Evolutionary conservation across 129 eudicot genomes (phyloP), one percentile per base, ranked within the genome.

Genomic region (Saposhnikovia divaricata): DNA sequence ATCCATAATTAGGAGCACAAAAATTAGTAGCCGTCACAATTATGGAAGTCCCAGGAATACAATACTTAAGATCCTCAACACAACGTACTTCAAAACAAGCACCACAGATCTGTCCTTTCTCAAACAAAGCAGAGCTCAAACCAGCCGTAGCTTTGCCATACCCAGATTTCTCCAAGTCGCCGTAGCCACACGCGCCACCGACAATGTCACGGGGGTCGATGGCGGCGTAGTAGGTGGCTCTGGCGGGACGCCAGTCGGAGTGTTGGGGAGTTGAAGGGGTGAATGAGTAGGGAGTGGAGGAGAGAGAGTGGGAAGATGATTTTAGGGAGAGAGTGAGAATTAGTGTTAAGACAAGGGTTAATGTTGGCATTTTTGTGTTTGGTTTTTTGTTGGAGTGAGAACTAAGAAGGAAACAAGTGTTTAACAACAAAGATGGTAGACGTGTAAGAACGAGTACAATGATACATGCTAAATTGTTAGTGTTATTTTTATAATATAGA

Each of bases 151-250:
- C 93, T 69, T 88, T 90, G 21, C 98, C 98, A 77, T 94, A 92
- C 42, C 97, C 96, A 45, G 78, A 83, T 72, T 79, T 88, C 63
- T 82, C 93, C 16, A 92, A 83, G 81, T 92, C 96, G 0, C 94
- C 96, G 84, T 89, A 95, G 18, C 98, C 98, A 77, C 98, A 95
- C 0, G 98, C 98, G 77, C 97, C 97, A 76, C 97, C 97, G 78
- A 92, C 92, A 25, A 81, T 82, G 83, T 92, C 97, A 1, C 90
- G 82, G n/a, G 97, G 97, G 79, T 92, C 94, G 43, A 89, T 77
- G 27, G 95, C 85, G 19, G 96, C 98, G 87, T 92, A 92, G 94
- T 88, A 95, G 38, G 98, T 95, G 80, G 98, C 97, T 37, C 96
- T 77, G 15, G 97, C 98, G 18, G 94, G 74, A 38, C 82, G 77